Base-by-base conservation (phyloP, 2,329 filamentous ascomycete species). In the Botryotinia narcissicola region DNA sequence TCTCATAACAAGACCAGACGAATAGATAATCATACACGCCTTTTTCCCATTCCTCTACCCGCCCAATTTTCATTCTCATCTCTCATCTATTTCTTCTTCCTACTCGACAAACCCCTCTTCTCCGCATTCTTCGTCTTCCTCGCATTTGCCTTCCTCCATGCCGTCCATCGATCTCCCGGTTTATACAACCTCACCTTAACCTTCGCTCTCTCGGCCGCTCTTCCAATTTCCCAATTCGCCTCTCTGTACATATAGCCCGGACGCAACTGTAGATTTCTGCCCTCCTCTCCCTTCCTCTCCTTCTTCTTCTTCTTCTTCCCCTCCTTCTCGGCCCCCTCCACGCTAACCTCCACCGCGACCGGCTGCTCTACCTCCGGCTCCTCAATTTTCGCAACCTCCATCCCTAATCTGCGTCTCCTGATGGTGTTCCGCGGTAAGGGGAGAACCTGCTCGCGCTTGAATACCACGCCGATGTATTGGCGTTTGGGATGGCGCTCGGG, bases 381-480 rank as follows among this genome's bases (percentile, higher is more conserved):
- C 3, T 81, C 83, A 77, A 88, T 84, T 61, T 85, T 82, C 44
- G 84, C 81, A 32, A 86, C 88, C 8, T 91, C 85, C 88, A 97
- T 92, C 78, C 92, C 92, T 74, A 99, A 86, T 70, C 90, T 88
- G 77, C 96, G 88, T 79, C 91, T 89, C 73, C 93, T 89, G 75
- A 92, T 89, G 6, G 92, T 91, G 81, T 95, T 92, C 40, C 83
- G 84, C 0, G 93, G 91, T 80, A 92, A 90, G 0, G 96, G 96
- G 2, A 99, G 89, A 46, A 86, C 89, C 79, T 97, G 93, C 25
- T 90, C 86, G 81, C 94, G 93, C 81, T 95, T 88, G 82, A 97
- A 95, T 48, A 93, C 92, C 32, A 99, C 92, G 75, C 96, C 96
- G 80, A 99, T 99, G 86, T 95, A 99, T 82, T 97, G 93, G 75